Evolutionary conservation across 345 rosid genomes (phyloP).

Genomic region (Euclidium syriacum): DNA sequence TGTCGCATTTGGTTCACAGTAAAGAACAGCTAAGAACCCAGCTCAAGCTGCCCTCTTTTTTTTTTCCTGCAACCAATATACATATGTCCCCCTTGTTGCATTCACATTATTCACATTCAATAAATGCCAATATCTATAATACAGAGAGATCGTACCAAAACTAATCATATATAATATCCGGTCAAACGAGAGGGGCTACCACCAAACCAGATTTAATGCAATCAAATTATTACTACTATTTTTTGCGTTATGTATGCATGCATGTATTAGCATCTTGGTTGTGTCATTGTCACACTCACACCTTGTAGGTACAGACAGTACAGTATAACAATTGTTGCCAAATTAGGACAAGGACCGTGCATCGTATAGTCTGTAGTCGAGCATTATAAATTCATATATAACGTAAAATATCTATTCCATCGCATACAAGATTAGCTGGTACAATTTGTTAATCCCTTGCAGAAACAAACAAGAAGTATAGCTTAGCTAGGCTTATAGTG

Average conservation of each 20-base stretch:
- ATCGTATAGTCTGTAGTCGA: neutral
- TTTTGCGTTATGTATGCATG: neutral
- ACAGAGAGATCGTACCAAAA: neutral
- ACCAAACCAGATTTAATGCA: conserved; percentile 28
- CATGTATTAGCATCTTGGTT: neutral
- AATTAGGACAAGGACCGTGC: conserved; percentile 17
- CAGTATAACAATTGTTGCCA: conserved; percentile 11
- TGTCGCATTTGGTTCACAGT: conserved; percentile 25
- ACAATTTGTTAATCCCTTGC: neutral
- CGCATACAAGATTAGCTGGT: neutral
- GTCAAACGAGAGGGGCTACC: conserved; percentile 18
- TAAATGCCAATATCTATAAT: neutral
- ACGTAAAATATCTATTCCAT: neutral
- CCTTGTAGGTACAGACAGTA: too few relatives aligned
- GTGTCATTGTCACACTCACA: conserved; percentile 8
- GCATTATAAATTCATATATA: neutral
- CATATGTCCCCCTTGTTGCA: conserved; percentile 24
- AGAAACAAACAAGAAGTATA: conserved; percentile 1
- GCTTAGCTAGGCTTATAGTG: neutral
- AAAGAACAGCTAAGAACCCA: conserved; percentile 22
- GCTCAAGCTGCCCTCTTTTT: conserved; percentile 22
- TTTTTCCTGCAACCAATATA: conserved; percentile 20
- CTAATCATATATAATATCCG: neutral
- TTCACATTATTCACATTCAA: neutral
- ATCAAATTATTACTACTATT: neutral